phyloP scores from a whole-genome alignment of 495 filamentous ascomycete species.

The Talaromyces trachyspermus region DNA sequence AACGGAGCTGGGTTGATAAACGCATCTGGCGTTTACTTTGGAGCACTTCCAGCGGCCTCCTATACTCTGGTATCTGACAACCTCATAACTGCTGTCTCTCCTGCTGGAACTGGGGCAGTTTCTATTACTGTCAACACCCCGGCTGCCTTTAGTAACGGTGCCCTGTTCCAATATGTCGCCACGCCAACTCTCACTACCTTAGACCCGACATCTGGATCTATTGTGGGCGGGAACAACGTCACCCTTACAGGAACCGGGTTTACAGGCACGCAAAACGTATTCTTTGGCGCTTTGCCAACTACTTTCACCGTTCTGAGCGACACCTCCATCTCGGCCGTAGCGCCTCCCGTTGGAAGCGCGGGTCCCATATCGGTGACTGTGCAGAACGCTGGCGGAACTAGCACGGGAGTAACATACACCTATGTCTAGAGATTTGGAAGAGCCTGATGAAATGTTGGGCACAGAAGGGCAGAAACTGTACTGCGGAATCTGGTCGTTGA shows the following conservation, averaged over 20 bases:
- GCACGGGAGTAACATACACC: not conserved
- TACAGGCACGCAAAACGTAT: not conserved
- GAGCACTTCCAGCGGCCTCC: not conserved
- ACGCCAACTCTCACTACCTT: not conserved
- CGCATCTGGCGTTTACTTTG: not conserved
- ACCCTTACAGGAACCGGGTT: not conserved
- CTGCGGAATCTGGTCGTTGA: not conserved
- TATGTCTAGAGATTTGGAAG: not conserved
- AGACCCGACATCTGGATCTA: not conserved
- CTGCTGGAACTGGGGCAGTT: not conserved
- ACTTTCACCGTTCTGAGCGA: not conserved
- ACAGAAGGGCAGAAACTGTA: too few species aligned
- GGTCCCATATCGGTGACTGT: constrained; percentile 2
- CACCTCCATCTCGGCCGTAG: not conserved
- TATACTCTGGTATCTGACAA: not conserved
- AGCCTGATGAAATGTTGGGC: not conserved
- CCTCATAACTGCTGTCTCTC: constrained; percentile 2
- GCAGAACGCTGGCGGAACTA: not conserved
- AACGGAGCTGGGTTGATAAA: not conserved
- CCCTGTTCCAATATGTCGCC: not conserved
- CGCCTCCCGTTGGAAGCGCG: not conserved
- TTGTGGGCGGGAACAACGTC: not conserved
- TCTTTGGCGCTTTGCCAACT: not conserved
- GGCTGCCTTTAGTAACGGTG: not conserved
- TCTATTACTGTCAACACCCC: not conserved